These are phyloP conservation scores for Telfairia occidentalis DNA, from an alignment of 331 rosid genomes.

Conservation along the genomic window DNA sequence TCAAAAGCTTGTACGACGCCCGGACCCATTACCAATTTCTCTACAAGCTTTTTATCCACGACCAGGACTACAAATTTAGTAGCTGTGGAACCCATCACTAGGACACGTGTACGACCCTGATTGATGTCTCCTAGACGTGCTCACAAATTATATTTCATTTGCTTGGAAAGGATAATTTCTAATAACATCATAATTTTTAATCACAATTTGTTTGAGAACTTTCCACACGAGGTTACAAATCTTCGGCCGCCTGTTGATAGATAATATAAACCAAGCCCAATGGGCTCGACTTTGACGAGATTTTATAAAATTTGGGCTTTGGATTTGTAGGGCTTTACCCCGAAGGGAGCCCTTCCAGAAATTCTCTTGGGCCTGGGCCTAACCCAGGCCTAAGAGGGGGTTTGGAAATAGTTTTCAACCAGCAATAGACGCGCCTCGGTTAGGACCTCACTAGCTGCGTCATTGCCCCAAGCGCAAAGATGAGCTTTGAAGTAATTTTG, in stretches of 20 bases:
- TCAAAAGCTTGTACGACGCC: background rate
- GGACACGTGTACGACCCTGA: background rate
- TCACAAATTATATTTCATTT: background rate
- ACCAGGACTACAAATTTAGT: background rate
- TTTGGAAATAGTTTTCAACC: slow-evolving; percentile 92
- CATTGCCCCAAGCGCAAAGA: slow-evolving; percentile 96
- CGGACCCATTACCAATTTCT: background rate
- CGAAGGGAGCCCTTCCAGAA: slow-evolving; percentile 15
- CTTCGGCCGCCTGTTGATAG: too few species aligned
- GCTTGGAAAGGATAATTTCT: background rate
- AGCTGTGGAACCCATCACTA: background rate
- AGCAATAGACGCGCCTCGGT: slow-evolving; percentile 92
- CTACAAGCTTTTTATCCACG: background rate
- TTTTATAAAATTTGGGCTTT: background rate
- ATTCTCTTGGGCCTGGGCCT: slow-evolving; percentile 17
- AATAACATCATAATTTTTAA: too few species aligned
- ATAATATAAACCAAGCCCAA: background rate
- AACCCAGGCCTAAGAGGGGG: slow-evolving; percentile 56
- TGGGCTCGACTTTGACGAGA: background rate
- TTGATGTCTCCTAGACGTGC: background rate
- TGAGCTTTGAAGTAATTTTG: rapidly evolving
- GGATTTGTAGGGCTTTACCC: slow-evolving; percentile 1
- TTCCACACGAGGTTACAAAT: too few species aligned
- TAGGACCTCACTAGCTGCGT: slow-evolving; percentile 79
- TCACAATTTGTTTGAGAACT: too few species aligned